Evolutionary conservation across 768 basidiomycete species (phyloP).

Genomic region (Cystofilobasidium ferigula): DNA sequence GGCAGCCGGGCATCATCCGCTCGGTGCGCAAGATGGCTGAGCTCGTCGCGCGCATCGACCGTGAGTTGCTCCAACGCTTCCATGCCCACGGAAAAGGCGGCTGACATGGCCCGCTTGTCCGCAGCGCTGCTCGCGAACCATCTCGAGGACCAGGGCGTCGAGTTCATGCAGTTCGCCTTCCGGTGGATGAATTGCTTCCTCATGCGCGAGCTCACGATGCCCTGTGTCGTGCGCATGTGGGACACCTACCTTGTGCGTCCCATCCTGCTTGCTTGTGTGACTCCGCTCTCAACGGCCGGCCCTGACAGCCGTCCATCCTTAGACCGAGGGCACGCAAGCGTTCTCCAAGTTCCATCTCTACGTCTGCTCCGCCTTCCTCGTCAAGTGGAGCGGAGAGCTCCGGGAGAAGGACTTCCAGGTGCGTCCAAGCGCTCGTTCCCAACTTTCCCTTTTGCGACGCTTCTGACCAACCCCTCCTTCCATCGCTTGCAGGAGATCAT

Average conservation of each 20-base stretch:
- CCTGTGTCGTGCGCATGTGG: conserved; percentile 98
- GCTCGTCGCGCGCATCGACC: conserved; percentile 50
- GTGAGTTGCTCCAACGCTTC: conserved; percentile 29
- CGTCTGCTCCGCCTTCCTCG: conserved; percentile 93
- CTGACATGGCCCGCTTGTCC: background rate
- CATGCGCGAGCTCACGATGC: conserved; percentile 94
- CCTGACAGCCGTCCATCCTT: background rate
- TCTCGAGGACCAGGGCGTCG: conserved; percentile 79
- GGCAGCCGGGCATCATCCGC: conserved; percentile 90
- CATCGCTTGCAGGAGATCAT: conserved; percentile 69
- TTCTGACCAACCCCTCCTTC: background rate
- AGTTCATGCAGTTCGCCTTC: conserved; percentile 99
- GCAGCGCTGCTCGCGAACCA: conserved; percentile 76
- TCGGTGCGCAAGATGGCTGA: conserved; percentile 90
- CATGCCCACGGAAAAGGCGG: background rate
- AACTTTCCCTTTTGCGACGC: conserved; percentile 5
- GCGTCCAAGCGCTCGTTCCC: conserved; percentile 29
- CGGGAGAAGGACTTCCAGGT: conserved; percentile 98
- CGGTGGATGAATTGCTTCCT: conserved; percentile 99
- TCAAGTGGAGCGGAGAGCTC: conserved; percentile 86
- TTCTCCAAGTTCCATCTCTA: conserved; percentile 99
- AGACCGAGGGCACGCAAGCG: conserved; percentile 96
- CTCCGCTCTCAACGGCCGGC: background rate
- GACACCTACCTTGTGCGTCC: conserved; percentile 79
- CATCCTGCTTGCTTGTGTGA: background rate